Percentiles rank a stretch among this genome's conserved stretches.
Evolutionary conservation across 805 yeast species (phyloP).

Genomic region (Yarrowia sp.): DNA sequence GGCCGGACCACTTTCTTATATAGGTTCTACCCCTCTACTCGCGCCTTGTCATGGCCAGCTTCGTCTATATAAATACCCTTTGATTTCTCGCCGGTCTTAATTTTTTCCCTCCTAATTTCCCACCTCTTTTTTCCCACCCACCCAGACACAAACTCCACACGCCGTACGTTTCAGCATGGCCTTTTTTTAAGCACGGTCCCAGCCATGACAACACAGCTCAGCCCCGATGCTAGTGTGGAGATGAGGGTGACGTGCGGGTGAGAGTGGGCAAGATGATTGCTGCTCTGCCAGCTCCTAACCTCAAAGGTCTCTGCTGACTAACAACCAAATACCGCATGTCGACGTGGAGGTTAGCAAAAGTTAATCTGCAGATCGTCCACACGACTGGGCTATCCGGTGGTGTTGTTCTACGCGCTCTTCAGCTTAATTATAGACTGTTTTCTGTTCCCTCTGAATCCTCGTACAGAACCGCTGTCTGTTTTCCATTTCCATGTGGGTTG

Average conservation of each 20-base stretch:
- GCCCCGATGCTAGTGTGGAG: neutral
- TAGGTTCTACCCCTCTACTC: neutral
- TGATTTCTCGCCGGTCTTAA: too few species aligned
- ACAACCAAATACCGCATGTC: neutral
- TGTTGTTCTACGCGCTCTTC: too few species aligned
- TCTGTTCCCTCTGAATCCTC: too few species aligned
- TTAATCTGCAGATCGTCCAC: too few species aligned
- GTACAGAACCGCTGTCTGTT: too few species aligned
- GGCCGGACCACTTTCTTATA: neutral
- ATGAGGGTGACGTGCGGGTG: neutral
- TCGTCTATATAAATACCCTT: neutral
- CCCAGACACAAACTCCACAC: too few species aligned
- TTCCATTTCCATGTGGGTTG: too few species aligned
- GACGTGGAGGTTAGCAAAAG: neutral
- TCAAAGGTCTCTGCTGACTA: neutral
- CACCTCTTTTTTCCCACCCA: neutral
- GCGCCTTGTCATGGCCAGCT: neutral
- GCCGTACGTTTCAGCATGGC: slow-evolving; percentile 7
- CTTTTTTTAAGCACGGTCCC: neutral
- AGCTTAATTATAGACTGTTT: too few species aligned
- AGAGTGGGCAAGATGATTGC: neutral
- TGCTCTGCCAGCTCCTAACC: neutral
- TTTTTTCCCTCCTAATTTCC: neutral
- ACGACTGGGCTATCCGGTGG: too few species aligned
- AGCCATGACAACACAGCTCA: neutral